A percentile compares a stretch with the other conserved stretches of the same genome.
Evolutionary conservation across 345 rosid genomes (phyloP).

Genomic region (Populus alba): DNA sequence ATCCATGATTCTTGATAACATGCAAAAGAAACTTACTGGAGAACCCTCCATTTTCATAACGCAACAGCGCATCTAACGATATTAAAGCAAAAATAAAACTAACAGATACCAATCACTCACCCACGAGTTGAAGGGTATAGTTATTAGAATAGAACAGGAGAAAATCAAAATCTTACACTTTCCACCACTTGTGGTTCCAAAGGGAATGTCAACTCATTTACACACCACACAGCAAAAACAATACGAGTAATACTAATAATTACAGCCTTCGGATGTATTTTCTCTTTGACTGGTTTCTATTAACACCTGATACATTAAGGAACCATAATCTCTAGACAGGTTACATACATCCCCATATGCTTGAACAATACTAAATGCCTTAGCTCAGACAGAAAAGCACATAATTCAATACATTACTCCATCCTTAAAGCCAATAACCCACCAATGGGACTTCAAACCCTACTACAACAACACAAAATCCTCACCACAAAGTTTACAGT

Average conservation of each 20-base stretch:
- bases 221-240: neutral
- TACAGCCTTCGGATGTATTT: neutral
- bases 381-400: neutral
- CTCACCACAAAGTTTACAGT: neutral
- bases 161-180: neutral
- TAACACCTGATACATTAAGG: neutral
- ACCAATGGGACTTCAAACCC: neutral
- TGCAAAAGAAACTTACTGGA: neutral
- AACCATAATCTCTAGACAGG: neutral
- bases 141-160: neutral
- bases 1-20: neutral
- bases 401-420: neutral
- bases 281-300: neutral
- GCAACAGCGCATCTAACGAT: neutral
- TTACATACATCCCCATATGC: neutral
- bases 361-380: neutral
- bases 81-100: neutral
- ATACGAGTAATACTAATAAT: neutral
- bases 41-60: neutral
- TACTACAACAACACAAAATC: neutral
- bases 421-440: neutral
- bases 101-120: neutral
- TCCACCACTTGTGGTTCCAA: neutral
- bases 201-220: neutral
- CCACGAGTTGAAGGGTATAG: neutral